Percentiles rank a stretch among this genome's conserved stretches.
These are phyloP conservation scores for Suhomyces terraborum DNA, from an alignment of 1,139 yeast genomes.

Conservation along the genomic window DNA sequence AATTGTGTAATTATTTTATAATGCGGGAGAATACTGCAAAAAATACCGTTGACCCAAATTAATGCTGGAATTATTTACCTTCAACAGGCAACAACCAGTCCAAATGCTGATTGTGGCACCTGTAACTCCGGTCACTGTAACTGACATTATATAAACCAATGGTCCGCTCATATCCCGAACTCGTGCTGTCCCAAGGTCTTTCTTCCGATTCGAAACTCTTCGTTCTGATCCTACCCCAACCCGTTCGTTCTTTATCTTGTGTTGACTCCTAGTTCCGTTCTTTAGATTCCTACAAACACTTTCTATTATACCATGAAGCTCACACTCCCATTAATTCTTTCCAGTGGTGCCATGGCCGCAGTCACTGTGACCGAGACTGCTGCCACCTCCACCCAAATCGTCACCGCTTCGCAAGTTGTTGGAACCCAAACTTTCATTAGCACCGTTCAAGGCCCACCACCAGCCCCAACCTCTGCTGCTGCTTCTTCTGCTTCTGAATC, in stretches of 20 bases:
- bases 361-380: slow-evolving; percentile 26
- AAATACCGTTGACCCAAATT: not conserved
- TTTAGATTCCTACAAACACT: not conserved
- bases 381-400: slow-evolving; percentile 32
- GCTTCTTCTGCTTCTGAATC: not conserved
- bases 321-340: slow-evolving; percentile 18
- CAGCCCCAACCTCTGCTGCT: slow-evolving; percentile 10
- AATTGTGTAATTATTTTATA: not conserved
- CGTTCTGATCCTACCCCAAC: not conserved
- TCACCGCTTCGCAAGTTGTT: slow-evolving; percentile 23
- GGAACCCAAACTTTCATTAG: slow-evolving; percentile 13
- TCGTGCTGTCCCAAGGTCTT: not conserved
- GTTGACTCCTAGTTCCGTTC: no score
- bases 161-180: not conserved
- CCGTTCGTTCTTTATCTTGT: not conserved
- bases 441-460: slow-evolving; percentile 18
- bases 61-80: not conserved
- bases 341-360: slow-evolving; percentile 11
- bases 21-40: slow-evolving; percentile 1
- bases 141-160: not conserved
- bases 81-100: not conserved
- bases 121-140: not conserved
- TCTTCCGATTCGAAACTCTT: not conserved
- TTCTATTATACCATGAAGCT: slow-evolving; percentile 5
- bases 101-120: not conserved